These are phyloP conservation scores for Solanum rostratum DNA, from an alignment of 257 asterid species.

Conservation along the genomic window DNA sequence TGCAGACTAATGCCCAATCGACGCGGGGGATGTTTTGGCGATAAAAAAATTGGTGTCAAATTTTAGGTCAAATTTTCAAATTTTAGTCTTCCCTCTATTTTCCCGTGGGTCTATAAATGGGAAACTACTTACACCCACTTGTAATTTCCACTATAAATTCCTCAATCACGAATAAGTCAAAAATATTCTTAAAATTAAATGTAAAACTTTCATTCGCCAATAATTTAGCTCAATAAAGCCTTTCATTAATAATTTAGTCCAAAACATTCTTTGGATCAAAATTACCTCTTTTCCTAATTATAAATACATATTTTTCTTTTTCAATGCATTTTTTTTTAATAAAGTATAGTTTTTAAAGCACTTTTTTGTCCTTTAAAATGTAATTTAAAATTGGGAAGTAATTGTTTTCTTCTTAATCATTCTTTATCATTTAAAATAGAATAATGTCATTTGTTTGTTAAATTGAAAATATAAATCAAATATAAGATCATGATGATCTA, in stretches of 20 bases:
- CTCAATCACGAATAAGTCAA: neutral
- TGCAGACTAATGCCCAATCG: neutral
- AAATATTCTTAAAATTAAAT: neutral
- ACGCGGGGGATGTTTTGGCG: neutral
- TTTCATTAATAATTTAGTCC: neutral
- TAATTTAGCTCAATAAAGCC: neutral
- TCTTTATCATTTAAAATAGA: neutral
- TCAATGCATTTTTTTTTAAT: no score
- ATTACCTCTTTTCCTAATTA: neutral
- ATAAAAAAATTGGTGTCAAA: neutral
- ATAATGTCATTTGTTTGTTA: neutral
- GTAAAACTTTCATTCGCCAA: neutral
- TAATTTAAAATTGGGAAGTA: neutral
- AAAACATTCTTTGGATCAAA: neutral
- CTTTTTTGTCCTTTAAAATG: neutral
- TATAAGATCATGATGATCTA: neutral
- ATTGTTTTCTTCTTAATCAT: neutral
- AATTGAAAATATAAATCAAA: neutral
- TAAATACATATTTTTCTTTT: neutral
- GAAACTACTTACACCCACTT: neutral
- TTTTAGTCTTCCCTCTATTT: slow-evolving; percentile 2
- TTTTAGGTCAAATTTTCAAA: neutral
- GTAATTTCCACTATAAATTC: neutral
- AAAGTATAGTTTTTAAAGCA: no score
- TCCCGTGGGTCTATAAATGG: neutral